Evolutionary conservation across 2,329 filamentous ascomycete species (phyloP), one percentile per base, ranked within the genome.

Genomic region (Colletotrichum sp.): DNA sequence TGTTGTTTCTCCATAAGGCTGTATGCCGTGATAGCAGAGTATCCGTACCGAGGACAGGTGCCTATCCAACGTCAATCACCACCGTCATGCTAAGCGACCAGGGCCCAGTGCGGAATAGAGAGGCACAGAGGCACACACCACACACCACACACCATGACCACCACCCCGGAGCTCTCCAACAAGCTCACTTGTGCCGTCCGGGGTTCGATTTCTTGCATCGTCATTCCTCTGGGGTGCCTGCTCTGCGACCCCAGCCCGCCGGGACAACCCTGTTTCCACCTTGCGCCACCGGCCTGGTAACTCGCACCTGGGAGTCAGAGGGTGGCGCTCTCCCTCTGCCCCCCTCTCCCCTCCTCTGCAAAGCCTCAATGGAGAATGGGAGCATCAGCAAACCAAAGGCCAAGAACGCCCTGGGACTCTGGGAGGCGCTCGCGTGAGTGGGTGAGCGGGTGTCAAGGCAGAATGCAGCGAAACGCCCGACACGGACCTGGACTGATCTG

Each of bases 231-330:
- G 72, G 65, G 65, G 65, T 66, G 43, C 64, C 38, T 34, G 65
- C 65, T 67, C 65, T 58, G 21, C 13, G 36, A 32, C 73, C 70
- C 43, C 38, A 28, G 62, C 15, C 10, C 26, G 26, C 70, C 8
- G 64, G 73, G 65, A 67, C 34, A 34, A 28, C 65, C 70, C 64
- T 62, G 56, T 38, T 65, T 52, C 38, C 15, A 21, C 21, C 28
- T 43, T 73, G 70, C 70, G 73, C 73, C 73, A 76, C 73, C 60
- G 24, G 56, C 32, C 73, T 62, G 68, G 72, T 73, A 56, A 65
- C 48, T 70, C 32, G 30, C 28, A 60, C 24, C 10, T 61, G 64
- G 13, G 34, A 61, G 52, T 62, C 24, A 62, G 30, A 70, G 32
- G 32, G 43, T 52, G n/a, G 24, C 55, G 55, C 55, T 28, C 21